Conservation (phyloP, 495 filamentous ascomycete genomes). For the Aspergillus diversus region DNA sequence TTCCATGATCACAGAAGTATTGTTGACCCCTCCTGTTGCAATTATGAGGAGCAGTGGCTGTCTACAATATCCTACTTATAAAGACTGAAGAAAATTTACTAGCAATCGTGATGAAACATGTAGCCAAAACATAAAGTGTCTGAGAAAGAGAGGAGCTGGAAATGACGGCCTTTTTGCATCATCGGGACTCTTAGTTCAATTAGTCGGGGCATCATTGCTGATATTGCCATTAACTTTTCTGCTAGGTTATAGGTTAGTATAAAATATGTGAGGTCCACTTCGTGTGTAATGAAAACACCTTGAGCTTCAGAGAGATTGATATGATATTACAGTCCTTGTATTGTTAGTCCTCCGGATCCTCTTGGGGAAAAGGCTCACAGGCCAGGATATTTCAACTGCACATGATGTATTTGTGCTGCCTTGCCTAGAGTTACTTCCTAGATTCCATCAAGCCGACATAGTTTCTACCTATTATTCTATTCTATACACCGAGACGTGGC, state of each 20-base stretch:
- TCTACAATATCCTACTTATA: neutral
- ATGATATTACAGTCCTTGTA: neutral
- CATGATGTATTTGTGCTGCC: no score
- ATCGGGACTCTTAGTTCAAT: neutral
- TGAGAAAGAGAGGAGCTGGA: neutral
- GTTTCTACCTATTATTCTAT: no score
- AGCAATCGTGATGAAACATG: neutral
- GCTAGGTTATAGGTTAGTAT: slow-evolving; percentile 4
- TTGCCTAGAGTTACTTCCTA: no score
- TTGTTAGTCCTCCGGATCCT: neutral
- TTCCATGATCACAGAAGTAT: neutral
- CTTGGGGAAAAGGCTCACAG: no score
- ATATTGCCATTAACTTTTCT: neutral
- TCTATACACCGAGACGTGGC: neutral
- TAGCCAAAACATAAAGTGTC: neutral
- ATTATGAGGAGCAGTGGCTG: neutral
- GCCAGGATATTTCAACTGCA: no score
- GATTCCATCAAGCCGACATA: no score
- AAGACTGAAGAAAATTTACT: neutral
- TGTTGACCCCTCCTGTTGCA: neutral
- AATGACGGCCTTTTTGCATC: neutral
- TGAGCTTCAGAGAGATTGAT: no score
- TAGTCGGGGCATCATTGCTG: neutral
- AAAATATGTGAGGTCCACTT: slow-evolving; percentile 1
- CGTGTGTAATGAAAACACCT: neutral